phyloP scores from a whole-genome alignment of 805 yeast genomes.

The Saccharomycopsis fermentans region DNA sequence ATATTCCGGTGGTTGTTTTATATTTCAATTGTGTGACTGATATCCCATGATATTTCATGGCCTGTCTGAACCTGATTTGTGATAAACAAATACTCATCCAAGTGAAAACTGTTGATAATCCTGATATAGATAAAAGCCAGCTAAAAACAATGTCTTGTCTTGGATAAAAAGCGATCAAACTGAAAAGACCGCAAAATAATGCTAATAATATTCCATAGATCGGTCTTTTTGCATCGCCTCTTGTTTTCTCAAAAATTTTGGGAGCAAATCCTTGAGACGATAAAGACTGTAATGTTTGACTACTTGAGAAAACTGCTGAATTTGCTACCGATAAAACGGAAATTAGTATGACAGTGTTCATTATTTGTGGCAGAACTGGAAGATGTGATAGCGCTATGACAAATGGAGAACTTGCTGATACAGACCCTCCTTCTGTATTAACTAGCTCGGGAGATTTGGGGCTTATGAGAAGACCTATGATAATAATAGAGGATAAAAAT shows the following conservation, averaged over 20 bases:
- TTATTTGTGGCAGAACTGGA: slow-evolving; percentile 55
- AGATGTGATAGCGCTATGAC: slow-evolving; percentile 59
- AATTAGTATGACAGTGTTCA: slow-evolving; percentile 63
- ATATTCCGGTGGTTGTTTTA: slow-evolving; percentile 39
- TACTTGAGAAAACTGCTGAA: slow-evolving; percentile 63
- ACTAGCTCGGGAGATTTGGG: slow-evolving; percentile 39
- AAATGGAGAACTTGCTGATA: slow-evolving; percentile 59
- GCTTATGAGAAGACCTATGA: slow-evolving; percentile 55
- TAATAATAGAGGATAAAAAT: slow-evolving; percentile 42
- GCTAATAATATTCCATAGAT: slow-evolving; percentile 43
- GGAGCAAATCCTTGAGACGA: slow-evolving; percentile 69
- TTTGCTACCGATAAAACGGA: slow-evolving; percentile 72
- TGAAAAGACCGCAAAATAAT: slow-evolving; percentile 45
- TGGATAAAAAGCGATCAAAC: slow-evolving; percentile 58
- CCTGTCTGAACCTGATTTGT: slow-evolving; percentile 50
- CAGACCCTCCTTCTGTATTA: slow-evolving; percentile 37
- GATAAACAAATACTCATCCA: slow-evolving; percentile 50
- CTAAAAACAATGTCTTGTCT: slow-evolving; percentile 48
- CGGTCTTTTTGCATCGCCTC: slow-evolving; percentile 52
- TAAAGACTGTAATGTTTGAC: slow-evolving; percentile 58
- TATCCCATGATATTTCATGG: slow-evolving; percentile 45
- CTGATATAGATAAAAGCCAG: slow-evolving; percentile 56
- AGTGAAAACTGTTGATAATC: slow-evolving; percentile 51
- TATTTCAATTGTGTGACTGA: slow-evolving; percentile 42
- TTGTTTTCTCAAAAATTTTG: slow-evolving; percentile 28